Evolutionary conservation across 768 basidiomycete species (phyloP).

Genomic region (Xerocomellus dryophilus): DNA sequence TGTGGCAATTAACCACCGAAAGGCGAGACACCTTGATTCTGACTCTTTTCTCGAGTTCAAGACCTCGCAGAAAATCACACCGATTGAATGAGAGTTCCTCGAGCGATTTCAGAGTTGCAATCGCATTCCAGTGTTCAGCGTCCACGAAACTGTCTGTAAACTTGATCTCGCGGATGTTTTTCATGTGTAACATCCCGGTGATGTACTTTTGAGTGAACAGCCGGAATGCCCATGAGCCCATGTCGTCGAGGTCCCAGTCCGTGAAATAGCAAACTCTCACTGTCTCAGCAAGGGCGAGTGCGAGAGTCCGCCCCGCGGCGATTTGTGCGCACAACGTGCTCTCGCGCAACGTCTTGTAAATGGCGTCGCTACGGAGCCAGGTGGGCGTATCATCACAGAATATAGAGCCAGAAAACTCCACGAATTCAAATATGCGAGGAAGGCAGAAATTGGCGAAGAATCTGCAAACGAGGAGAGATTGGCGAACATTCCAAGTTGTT

Average conservation of each 20-base stretch:
- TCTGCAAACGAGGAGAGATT: slow-evolving; percentile 40
- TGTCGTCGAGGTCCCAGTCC: not conserved
- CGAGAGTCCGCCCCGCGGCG: slow-evolving; percentile 24
- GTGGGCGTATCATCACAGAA: not conserved
- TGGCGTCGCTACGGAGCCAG: not conserved
- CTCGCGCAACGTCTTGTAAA: not conserved
- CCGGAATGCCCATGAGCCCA: not conserved
- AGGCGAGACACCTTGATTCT: slow-evolving; percentile 11
- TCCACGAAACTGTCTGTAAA: slow-evolving; percentile 12
- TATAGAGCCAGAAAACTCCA: slow-evolving; percentile 25
- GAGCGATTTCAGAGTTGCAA: slow-evolving; percentile 14
- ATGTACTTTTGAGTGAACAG: not conserved
- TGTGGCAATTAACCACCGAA: not conserved
- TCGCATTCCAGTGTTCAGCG: slow-evolving; percentile 12
- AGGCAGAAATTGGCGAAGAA: slow-evolving; percentile 41
- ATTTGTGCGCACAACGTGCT: slow-evolving; percentile 28
- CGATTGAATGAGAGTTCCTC: slow-evolving; percentile 10
- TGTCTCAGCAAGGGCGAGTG: slow-evolving; percentile 28
- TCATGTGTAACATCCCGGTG: slow-evolving; percentile 16
- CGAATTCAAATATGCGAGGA: slow-evolving; percentile 39
- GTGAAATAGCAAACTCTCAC: slow-evolving; percentile 27
- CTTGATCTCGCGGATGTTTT: slow-evolving; percentile 11
- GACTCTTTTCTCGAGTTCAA: not conserved
- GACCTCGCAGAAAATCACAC: not conserved
- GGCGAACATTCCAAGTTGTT: slow-evolving; percentile 12